These are phyloP conservation scores for Komagataella ulmi DNA, from an alignment of 805 yeast genomes.

Conservation along the genomic window DNA sequence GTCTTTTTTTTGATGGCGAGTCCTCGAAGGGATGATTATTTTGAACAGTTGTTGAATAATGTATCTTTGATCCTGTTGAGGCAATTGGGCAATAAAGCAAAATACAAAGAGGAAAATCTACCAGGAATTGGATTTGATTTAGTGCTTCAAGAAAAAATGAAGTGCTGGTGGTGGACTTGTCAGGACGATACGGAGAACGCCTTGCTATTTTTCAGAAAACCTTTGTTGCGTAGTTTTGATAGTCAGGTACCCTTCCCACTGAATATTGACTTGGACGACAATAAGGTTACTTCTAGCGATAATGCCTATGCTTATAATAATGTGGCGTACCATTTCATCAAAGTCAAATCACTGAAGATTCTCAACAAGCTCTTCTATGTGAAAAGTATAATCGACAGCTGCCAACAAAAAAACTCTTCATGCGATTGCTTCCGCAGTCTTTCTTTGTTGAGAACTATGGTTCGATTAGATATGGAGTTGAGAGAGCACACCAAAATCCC, in stretches of 20 bases:
- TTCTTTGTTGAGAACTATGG: neutral
- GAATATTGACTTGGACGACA: conserved; percentile 1
- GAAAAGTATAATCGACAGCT: neutral
- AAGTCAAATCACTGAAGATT: neutral
- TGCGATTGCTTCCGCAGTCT: neutral
- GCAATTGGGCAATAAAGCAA: neutral
- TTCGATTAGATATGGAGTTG: neutral
- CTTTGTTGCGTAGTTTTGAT: neutral
- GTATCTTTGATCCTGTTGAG: neutral
- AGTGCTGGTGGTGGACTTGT: conserved; percentile 3
- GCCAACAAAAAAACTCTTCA: neutral
- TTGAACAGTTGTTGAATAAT: neutral
- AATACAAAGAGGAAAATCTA: neutral
- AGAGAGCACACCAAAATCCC: neutral
- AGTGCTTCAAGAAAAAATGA: neutral
- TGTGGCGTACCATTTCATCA: neutral
- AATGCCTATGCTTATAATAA: neutral
- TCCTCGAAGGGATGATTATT: neutral
- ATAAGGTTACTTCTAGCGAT: neutral
- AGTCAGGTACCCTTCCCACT: conserved; percentile 2
- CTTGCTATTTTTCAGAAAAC: neutral
- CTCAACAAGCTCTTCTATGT: neutral
- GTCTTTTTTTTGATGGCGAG: neutral
- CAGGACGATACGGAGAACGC: conserved; percentile 2
- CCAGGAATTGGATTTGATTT: neutral